These are phyloP conservation scores for Voacanga thouarsii DNA, from an alignment of 257 asterid species.

Conservation along the genomic window DNA sequence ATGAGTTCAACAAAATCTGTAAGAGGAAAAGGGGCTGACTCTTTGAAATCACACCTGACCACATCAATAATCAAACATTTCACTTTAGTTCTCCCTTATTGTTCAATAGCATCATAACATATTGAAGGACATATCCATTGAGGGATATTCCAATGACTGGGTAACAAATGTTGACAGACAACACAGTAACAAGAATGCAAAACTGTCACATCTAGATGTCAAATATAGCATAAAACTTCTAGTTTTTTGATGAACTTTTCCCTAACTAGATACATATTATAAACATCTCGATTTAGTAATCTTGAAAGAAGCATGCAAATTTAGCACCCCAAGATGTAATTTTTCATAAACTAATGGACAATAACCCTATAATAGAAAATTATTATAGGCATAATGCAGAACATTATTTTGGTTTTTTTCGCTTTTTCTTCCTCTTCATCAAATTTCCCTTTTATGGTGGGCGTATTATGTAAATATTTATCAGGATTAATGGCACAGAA, in stretches of 20 bases:
- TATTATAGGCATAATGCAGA: neutral
- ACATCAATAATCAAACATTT: neutral
- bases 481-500: neutral
- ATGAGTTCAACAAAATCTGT: slow-evolving; percentile 18
- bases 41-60: neutral
- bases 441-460: neutral
- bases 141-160: neutral
- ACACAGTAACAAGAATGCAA: neutral
- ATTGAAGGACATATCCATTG: neutral
- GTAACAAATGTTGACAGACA: neutral
- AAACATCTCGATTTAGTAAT: neutral
- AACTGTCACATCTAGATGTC: neutral
- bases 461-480: neutral
- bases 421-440: neutral
- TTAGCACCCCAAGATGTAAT: neutral
- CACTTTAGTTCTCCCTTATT: neutral
- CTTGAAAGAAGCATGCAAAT: neutral
- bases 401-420: neutral
- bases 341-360: neutral
- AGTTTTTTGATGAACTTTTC: neutral
- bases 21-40: neutral
- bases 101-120: neutral
- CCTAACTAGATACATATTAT: neutral
- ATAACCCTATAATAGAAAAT: neutral
- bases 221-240: neutral